Evolutionary conservation across 345 rosid species (phyloP), one percentile per base, ranked within the genome.

Genomic region (Rhizophora apiculata): DNA sequence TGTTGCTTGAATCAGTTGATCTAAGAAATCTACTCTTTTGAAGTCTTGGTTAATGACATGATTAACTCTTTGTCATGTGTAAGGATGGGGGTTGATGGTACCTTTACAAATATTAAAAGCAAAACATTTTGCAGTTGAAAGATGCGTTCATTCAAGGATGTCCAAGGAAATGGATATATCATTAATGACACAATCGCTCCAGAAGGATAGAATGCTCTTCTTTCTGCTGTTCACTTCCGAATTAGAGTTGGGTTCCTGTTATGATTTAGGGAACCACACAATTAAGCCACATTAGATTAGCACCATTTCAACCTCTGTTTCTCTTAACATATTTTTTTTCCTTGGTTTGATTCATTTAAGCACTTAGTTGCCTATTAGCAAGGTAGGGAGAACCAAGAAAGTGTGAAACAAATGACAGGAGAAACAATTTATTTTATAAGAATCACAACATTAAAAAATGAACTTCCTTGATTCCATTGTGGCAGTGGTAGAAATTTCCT

Each of bases 391-490:
- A 43, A 43, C 49, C 0, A 2, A 11, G 3, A 43, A 13, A 13
- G 49, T 3, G 13, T 15, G 5, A 66, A 72, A 74, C 77, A 27
- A 89, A 72, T 72, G 81, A 60, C 65, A 51, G 62, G 57, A 84
- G 49, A 11, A 11, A 43, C 49, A 13, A 13, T 43, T 43, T 43
- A 11, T 13, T 13, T 19, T 0, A 3, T 13, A 0, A 43, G 49
- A 13, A 18, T 6, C 18, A 43, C 1, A 43, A 4, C 49, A 76
- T 85, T 92, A 1, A 91, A 89, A 79, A 91, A 88, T 32, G 98
- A 94, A 96, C 96, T 92, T 70, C 70, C 53, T 69, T 53, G 81
- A 84, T 73, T 86, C 86, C 69, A 87, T 78, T 70, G 74, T 74
- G 37, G 88, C 89, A 76, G 97, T 96, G 71, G 83, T 72, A 56